Base-by-base conservation (phyloP, 2,329 filamentous ascomycete species). In the Septoria petroselini region DNA sequence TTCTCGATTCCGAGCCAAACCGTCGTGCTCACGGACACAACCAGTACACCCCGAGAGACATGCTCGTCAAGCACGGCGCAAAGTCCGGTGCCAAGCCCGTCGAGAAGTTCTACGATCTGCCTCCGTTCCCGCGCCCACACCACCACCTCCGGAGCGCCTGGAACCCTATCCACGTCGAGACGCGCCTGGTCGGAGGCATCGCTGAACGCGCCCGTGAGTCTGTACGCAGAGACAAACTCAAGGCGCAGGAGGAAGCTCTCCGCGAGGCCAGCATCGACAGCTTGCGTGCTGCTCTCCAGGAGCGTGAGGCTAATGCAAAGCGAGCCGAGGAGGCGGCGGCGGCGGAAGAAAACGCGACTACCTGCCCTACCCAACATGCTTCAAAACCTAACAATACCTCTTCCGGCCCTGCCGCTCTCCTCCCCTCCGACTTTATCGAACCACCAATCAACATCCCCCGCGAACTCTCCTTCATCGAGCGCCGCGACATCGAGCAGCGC, bases 31-130 rank as follows among this genome's bases (percentile, higher is more conserved):
- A 61, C 30, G 58, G 57, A 3, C 61, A 64, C 53, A 64, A 63
- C 29, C 62, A 64, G 38, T 59, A 61, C 51, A 64, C 62, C 1
- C 55, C 61, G 11, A 58, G 57, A 11, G 56, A 63, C n/a, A 46
- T 58, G 41, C 41, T 63, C 38, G 62, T 64, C 21, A 62, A 60
- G 43, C 41, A 58, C 27, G 62, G 62, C 21, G 62, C 61, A n/a
- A 53, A 56, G 17, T 59, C 57, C 3, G 41, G 52, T 19, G 54
- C 49, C 19, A 30, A 48, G 38, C 57, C 57, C 38, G 35, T 50
- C 19, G 41, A 50, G n/a, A 45, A 43, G 34, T 19, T 18, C 7
- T 41, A 55, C 46, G 39, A 48, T 7, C 37, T 52, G 14, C 49
- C 45, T 14, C 29, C 35, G n/a, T n/a, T 52, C n/a, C 48, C 54